Conservation (phyloP, 1,139 yeast species). For the Suhomyces anneliseae region DNA sequence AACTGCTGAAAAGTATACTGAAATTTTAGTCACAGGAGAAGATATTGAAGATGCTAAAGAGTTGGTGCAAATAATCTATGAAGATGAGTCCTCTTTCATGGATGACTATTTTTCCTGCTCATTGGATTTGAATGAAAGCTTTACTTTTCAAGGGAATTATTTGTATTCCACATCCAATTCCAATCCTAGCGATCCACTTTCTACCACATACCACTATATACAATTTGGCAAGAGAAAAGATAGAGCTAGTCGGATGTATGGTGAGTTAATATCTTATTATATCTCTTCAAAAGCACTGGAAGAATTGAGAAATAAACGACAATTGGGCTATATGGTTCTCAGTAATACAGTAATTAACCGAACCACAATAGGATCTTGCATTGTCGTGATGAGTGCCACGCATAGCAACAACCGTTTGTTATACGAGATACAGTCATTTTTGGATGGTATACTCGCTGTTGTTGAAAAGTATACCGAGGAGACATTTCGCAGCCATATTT, state of each 20-base stretch:
- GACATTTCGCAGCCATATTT: constrained; percentile 32
- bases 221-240: constrained; percentile 54
- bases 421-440: constrained; percentile 45
- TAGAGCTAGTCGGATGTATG: constrained; percentile 30
- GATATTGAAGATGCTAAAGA: constrained; percentile 15
- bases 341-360: constrained; percentile 55
- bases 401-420: constrained; percentile 37
- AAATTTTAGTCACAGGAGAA: constrained; percentile 53
- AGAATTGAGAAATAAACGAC: constrained; percentile 51
- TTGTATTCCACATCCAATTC: constrained; percentile 24
- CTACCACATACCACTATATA: constrained; percentile 49
- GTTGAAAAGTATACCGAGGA: constrained; percentile 23
- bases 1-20: constrained; percentile 29
- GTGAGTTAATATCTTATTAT: constrained; percentile 45
- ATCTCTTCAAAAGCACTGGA: constrained; percentile 40
- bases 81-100: background rate
- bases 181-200: constrained; percentile 47
- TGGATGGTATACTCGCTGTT: constrained; percentile 36
- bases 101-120: background rate
- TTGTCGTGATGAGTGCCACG: constrained; percentile 52
- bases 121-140: background rate
- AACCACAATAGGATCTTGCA: constrained; percentile 54
- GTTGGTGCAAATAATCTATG: constrained; percentile 16
- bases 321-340: constrained; percentile 49
- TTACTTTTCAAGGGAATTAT: constrained; percentile 18